Evolutionary conservation across 352 stramenopile species (phyloP).

Genomic region (Pythium sp.): DNA sequence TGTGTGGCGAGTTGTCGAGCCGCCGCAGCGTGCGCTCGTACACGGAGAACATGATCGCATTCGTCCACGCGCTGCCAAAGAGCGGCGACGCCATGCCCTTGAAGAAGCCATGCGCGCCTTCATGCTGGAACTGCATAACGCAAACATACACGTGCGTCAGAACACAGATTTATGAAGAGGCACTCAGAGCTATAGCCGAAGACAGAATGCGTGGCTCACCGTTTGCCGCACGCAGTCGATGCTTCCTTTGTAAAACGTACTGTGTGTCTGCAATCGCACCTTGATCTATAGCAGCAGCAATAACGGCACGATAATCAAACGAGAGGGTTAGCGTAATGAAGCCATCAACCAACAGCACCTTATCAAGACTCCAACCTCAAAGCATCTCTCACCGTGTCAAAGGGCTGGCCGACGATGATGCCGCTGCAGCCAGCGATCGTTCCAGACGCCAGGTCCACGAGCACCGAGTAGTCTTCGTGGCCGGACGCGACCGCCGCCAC

Average conservation of each 20-base stretch:
- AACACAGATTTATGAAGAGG: background rate
- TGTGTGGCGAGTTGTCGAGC: conserved; percentile 52
- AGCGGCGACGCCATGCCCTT: conserved; percentile 83
- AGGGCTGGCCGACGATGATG: conserved; percentile 59
- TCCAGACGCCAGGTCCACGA: conserved; percentile 51
- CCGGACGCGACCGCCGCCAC: conserved; percentile 24
- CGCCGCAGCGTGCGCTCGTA: conserved; percentile 70
- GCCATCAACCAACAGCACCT: background rate
- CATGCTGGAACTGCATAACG: conserved; percentile 44
- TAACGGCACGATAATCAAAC: background rate
- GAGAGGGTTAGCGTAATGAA: background rate
- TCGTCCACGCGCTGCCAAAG: conserved; percentile 80
- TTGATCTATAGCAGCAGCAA: conserved; percentile 30
- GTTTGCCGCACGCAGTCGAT: conserved; percentile 47
- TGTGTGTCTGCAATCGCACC: conserved; percentile 59
- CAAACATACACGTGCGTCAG: background rate
- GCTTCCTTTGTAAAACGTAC: conserved; percentile 48
- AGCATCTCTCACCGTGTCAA: conserved; percentile 37
- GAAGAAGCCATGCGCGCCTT: conserved; percentile 79
- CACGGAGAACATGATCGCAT: conserved; percentile 83
- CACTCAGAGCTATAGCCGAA: background rate
- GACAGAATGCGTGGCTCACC: conserved; percentile 13
- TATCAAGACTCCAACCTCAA: background rate
- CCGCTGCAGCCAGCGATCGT: conserved; percentile 46
- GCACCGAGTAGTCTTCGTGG: conserved; percentile 44